Conservation (phyloP, 345 rosid genomes). For the Litchi chinensis region DNA sequence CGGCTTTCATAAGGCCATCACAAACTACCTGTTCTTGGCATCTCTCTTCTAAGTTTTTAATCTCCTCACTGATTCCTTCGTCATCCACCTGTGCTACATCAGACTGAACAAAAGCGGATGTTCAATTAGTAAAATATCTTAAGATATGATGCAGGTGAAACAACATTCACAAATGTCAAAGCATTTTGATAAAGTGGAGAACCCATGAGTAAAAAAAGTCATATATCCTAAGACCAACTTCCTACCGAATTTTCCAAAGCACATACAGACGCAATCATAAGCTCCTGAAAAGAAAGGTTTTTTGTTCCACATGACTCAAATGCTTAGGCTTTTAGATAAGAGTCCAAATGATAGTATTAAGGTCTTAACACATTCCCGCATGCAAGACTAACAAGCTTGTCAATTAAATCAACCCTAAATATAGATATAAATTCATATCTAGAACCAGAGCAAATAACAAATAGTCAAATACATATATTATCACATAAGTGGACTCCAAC, state of each 20-base stretch:
- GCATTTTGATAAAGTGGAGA: slow-evolving; percentile 19
- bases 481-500: background rate
- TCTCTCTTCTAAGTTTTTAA: slow-evolving; percentile 63
- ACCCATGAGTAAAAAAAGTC: background rate
- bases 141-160: slow-evolving; percentile 10
- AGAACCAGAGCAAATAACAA: background rate
- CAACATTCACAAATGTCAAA: slow-evolving; percentile 5
- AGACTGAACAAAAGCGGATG: slow-evolving; percentile 48
- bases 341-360: background rate
- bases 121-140: slow-evolving; percentile 15
- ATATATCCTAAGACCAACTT: background rate
- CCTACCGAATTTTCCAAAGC: background rate
- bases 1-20: slow-evolving; percentile 11
- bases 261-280: background rate
- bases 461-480: background rate
- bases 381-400: background rate
- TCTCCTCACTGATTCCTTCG: slow-evolving; percentile 61
- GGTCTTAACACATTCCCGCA: background rate
- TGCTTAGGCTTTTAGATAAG: background rate
- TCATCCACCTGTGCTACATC: slow-evolving; percentile 51
- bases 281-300: background rate
- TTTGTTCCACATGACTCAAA: background rate
- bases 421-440: background rate
- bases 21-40: slow-evolving; percentile 68
- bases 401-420: background rate